A percentile compares a stretch with the other conserved stretches of the same genome.
phyloP scores from a whole-genome alignment of 2,329 filamentous ascomycete species.

The Setomelanomma holmii region DNA sequence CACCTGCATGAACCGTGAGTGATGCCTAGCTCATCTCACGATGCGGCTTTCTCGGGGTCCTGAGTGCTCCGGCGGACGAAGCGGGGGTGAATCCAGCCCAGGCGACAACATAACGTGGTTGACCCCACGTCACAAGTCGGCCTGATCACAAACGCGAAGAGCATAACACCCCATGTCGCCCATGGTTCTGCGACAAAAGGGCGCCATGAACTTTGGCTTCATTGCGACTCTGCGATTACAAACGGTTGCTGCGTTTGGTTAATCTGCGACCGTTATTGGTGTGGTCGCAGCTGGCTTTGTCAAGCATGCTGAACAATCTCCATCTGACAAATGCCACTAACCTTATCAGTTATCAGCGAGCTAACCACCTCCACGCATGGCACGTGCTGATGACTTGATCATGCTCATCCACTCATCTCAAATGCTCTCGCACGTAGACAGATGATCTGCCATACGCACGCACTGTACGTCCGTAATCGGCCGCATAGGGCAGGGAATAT shows the following conservation, averaged over 20 bases:
- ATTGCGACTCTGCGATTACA: constrained; percentile 20
- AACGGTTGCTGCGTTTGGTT: constrained; percentile 5
- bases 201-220: constrained; percentile 5
- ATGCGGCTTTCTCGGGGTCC: constrained; percentile 19
- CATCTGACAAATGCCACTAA: constrained; percentile 34
- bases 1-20: constrained; percentile 10
- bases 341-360: constrained; percentile 10
- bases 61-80: constrained; percentile 11
- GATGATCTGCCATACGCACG: background rate
- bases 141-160: constrained; percentile 18
- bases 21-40: constrained; percentile 11
- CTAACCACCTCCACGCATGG: constrained; percentile 11
- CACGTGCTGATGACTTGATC: constrained; percentile 20
- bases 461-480: background rate
- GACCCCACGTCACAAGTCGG: constrained; percentile 4
- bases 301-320: constrained; percentile 36
- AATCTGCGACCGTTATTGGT: constrained; percentile 24
- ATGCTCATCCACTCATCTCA: constrained; percentile 8
- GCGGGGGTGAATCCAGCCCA: background rate
- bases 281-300: constrained; percentile 25
- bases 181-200: constrained; percentile 6
- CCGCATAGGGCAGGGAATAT: background rate
- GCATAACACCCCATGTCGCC: constrained; percentile 8
- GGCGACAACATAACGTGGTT: background rate
- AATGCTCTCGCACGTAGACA: background rate